These are phyloP conservation scores for Bipolaris sorokiniana DNA, from an alignment of 2,329 filamentous ascomycete genomes.

Conservation along the genomic window DNA sequence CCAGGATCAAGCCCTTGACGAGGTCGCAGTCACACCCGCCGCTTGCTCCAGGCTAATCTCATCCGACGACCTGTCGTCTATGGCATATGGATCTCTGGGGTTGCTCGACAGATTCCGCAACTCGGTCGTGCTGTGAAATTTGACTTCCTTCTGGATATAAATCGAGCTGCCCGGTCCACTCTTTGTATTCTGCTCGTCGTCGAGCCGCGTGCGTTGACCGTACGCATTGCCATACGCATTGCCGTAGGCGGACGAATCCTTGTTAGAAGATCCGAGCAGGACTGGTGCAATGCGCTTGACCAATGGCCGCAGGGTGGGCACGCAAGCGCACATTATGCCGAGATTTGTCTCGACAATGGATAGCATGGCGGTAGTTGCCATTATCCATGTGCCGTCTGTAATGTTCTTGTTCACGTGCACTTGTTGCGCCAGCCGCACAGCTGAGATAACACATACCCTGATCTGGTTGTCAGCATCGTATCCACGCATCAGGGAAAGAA, in stretches of 20 bases:
- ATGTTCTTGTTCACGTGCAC: too few species aligned
- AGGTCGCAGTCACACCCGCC: too few species aligned
- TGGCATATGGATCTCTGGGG: neutral
- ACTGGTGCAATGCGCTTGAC: neutral
- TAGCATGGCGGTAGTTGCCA: neutral
- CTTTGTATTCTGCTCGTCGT: neutral
- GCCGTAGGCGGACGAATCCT: neutral
- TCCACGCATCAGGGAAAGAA: neutral
- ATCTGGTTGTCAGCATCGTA: too few species aligned
- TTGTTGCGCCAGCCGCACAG: neutral
- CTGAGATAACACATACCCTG: neutral
- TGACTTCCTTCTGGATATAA: neutral
- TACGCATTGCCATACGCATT: neutral
- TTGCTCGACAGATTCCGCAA: neutral
- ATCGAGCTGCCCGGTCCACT: neutral
- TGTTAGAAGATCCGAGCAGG: neutral
- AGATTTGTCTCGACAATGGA: neutral
- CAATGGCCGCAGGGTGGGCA: neutral
- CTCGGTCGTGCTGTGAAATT: neutral
- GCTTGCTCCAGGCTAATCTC: neutral
- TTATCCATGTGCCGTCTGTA: neutral
- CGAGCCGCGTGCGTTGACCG: neutral
- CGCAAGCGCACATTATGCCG: neutral
- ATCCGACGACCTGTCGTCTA: neutral
- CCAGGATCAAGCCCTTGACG: too few species aligned